Conservation (phyloP, 129 eudicot species). For the Chrysanthemum makinoi region DNA sequence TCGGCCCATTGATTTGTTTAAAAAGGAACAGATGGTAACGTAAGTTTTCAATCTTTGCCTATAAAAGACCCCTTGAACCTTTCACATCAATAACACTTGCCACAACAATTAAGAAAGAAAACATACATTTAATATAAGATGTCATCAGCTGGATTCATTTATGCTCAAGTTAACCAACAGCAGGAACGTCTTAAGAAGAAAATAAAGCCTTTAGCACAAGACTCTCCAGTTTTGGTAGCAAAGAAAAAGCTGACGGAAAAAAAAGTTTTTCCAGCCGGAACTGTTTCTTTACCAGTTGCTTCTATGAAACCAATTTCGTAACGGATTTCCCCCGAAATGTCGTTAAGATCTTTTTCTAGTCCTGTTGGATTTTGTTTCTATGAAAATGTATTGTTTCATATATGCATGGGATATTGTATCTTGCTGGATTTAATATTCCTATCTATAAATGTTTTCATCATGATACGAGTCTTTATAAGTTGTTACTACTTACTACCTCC, state of each 20-base stretch:
- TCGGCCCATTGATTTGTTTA: too few relatives aligned
- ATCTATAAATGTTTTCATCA: too few relatives aligned
- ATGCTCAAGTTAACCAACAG: slow-evolving; percentile 22
- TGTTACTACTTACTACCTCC: too few relatives aligned
- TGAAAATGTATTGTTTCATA: too few relatives aligned
- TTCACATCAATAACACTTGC: not conserved
- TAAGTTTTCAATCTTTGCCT: not conserved
- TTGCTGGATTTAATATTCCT: too few relatives aligned
- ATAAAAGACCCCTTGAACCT: not conserved
- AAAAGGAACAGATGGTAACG: too few relatives aligned
- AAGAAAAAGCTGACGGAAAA: slow-evolving; percentile 12
- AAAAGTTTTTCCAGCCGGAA: slow-evolving; percentile 22
- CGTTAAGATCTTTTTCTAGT: too few relatives aligned
- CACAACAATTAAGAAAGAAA: not conserved
- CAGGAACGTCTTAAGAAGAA: slow-evolving; percentile 23
- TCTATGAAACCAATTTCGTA: not conserved
- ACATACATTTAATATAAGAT: not conserved
- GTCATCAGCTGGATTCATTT: slow-evolving; percentile 25
- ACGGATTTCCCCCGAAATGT: not conserved
- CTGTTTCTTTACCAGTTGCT: not conserved
- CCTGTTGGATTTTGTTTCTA: too few relatives aligned
- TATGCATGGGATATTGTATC: too few relatives aligned
- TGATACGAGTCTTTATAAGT: too few relatives aligned
- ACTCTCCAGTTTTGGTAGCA: not conserved
- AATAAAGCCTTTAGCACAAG: slow-evolving; percentile 16